Evolutionary conservation across 306 rosid species (phyloP), one percentile per base, ranked within the genome.

Genomic region (Citrullus mucosospermus): DNA sequence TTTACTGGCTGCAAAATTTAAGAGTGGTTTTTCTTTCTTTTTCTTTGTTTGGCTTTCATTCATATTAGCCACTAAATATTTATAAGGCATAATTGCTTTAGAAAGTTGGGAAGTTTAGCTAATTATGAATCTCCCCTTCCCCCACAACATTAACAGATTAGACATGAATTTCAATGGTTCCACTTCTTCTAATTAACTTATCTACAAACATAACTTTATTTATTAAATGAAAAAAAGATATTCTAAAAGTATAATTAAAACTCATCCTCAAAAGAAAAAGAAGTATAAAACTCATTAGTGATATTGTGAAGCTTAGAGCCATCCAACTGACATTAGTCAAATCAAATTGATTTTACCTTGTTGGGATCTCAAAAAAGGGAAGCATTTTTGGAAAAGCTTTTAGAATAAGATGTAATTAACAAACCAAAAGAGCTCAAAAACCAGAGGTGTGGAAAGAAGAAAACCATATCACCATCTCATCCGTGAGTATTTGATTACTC

Each of bases 401-500:
- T 63, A 18, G 50, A 8, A 41, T 6, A 36, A 39, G 43, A 66
- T 20, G 54, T 48, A 48, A 12, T 3, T 8, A 16, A 38, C 46
- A 36, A 63, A 63, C 1, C 46, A 63, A 63, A 32, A 63, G 25
- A 16, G 25, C 25, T 77, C 58, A 78, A 86, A 95, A 88, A 76
- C 97, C 98, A 77, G 98, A 85, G 54, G 88, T 81, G 78, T 95
- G 98, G 76, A 95, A 95, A 78, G 98, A 95, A 82, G 98, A 95
- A 83, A 92, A 95, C 89, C 96, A 95, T 9, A 92, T 89, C 30
- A 88, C 56, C 96, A 95, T 92, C 54, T 95, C 98, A n/a, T 95
- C 98, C 0, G 96, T 87, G 61, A 92, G 87, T 71, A 84, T 74
- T 80, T 91, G 88, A 14, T 55, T 55, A 55, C 80, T 55, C 58